These are phyloP conservation scores for Penicillium desertorum DNA, from an alignment of 495 filamentous ascomycete species.

Conservation along the genomic window DNA sequence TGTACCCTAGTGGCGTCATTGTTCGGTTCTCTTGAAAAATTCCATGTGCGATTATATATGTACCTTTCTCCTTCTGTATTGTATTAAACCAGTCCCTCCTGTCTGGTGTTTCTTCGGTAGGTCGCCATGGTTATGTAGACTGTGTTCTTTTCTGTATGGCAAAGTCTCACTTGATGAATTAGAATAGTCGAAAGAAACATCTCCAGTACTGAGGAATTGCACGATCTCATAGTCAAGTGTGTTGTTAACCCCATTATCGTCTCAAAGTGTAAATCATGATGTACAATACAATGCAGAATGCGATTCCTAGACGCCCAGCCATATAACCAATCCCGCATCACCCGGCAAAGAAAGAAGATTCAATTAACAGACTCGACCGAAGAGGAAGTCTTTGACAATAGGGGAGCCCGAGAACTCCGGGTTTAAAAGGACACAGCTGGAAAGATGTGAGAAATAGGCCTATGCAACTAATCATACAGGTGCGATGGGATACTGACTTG, in stretches of 20 bases:
- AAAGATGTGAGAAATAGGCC: neutral
- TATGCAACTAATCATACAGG: neutral
- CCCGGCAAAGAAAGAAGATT: neutral
- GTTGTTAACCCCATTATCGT: neutral
- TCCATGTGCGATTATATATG: neutral
- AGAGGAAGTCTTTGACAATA: slow-evolving; percentile 70
- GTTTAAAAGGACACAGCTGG: slow-evolving; percentile 64
- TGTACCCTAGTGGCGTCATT: neutral
- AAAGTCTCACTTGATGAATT: neutral
- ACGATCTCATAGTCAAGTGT: neutral
- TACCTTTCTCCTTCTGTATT: neutral
- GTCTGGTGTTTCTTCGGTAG: neutral
- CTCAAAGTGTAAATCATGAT: neutral
- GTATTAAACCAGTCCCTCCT: neutral
- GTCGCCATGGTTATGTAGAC: neutral
- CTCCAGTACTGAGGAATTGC: neutral
- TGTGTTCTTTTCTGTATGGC: neutral
- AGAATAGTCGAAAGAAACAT: neutral
- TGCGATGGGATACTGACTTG: slow-evolving; percentile 51
- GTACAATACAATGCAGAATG: slow-evolving; percentile 4
- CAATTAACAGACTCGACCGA: slow-evolving; percentile 42
- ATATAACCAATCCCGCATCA: neutral
- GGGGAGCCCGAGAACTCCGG: slow-evolving; percentile 68
- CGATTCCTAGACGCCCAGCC: neutral
- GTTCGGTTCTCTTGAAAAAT: neutral